Percentiles rank a stretch among this genome's conserved stretches.
Evolutionary conservation across 352 stramenopile genomes (phyloP).

Genomic region (Globisporangium nagaii): DNA sequence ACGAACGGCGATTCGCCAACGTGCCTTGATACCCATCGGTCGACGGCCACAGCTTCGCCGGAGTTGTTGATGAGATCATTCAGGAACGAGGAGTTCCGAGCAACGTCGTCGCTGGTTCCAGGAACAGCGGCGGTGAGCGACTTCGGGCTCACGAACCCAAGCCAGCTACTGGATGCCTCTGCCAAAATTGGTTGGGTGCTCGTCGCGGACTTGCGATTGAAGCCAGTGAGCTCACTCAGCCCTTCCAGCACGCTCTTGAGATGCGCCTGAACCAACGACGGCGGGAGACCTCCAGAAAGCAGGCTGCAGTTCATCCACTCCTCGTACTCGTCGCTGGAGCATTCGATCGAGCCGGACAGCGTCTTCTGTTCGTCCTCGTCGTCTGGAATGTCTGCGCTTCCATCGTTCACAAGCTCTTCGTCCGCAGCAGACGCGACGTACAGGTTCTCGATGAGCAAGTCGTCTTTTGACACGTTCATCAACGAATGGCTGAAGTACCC

Average conservation of each 20-base stretch:
- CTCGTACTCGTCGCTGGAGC: constrained; percentile 74
- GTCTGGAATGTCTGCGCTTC: constrained; percentile 5
- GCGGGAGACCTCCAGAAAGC: constrained; percentile 66
- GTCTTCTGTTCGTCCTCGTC: constrained; percentile 35
- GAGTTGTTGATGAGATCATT: constrained; percentile 64
- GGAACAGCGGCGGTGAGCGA: constrained; percentile 26
- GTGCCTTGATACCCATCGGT: constrained; percentile 78
- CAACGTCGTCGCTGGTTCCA: constrained; percentile 10
- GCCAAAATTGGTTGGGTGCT: constrained; percentile 31
- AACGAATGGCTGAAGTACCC: constrained; percentile 66
- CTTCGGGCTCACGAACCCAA: constrained; percentile 58
- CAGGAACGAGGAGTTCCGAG: constrained; percentile 34
- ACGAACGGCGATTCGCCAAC: constrained; percentile 82
- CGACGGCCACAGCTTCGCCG: constrained; percentile 47
- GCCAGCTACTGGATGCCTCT: constrained; percentile 46
- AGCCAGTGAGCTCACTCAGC: constrained; percentile 40
- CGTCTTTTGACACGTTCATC: constrained; percentile 48
- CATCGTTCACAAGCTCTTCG: constrained; percentile 35
- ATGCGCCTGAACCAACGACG: constrained; percentile 51
- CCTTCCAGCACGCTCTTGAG: constrained; percentile 51
- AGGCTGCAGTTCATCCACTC: constrained; percentile 74
- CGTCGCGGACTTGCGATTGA: constrained; percentile 13
- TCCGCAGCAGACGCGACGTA: constrained; percentile 13
- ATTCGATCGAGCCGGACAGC: constrained; percentile 36
- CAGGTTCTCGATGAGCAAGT: constrained; percentile 51